Evolutionary conservation across 108 stramenopile species (phyloP), one percentile per base, ranked within the genome.

Genomic region (Halocafeteria seosinensis): DNA sequence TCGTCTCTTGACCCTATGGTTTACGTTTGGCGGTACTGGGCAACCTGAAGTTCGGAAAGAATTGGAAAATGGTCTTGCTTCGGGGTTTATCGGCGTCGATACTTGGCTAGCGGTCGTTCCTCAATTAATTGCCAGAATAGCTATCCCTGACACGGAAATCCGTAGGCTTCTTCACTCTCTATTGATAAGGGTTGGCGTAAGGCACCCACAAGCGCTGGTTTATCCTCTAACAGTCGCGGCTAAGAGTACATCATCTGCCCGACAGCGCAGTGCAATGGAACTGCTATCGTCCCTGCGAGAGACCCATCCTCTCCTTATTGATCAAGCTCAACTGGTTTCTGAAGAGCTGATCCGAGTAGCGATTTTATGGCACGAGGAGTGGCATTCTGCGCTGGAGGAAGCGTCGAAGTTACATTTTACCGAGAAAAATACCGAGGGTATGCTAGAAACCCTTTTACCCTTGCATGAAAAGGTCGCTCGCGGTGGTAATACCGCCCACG

Each of bases 101-200:
- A 86, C 90, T 13, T 99, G 97, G 94, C 80, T 99, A 12, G 91
- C 90, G 31, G 94, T 99, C 9, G 70, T 96, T 21, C 97, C 97
- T 5, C 97, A 99, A 72, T 77, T 99, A 6, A 86, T 99, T 34
- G 97, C 97, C n/a, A 78, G 97, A 29, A 91, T 99, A 71, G 88
- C 92, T 67, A 87, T 88, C 36, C 81, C 78, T 64, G 74, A 80
- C 52, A 75, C 81, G 50, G 62, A 73, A 0, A 85, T 87, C 24
- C 72, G 87, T 47, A 75, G 80, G 9, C 82, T 89, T 25, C 78
- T 95, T 51, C 88, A 93, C 67, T 78, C 78, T 6, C 76, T 99
- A 47, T 82, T 99, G 23, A 71, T 78, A 32, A 72, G 87, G 25
- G 81, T 93, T 24, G 94, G 91, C 23, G 76, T 79, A 30, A 78